Base-by-base conservation (phyloP, 2,329 filamentous ascomycete species). In the Verticillium klebahnii region DNA sequence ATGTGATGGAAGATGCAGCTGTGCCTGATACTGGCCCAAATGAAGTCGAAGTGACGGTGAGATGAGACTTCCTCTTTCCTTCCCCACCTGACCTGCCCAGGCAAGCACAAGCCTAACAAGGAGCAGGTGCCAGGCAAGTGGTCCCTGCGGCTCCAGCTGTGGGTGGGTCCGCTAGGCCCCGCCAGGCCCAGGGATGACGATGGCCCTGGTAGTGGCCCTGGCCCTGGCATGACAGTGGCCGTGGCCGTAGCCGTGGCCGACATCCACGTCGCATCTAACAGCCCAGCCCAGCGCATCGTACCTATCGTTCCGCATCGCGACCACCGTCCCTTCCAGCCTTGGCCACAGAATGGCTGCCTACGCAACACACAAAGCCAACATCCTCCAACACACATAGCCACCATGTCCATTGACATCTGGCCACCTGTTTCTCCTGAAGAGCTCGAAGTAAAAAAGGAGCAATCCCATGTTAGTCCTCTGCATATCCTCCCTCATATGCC, bases 391-490 rank as follows among this genome's bases (percentile, higher is more conserved):
- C 25, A 56, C 19, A 63, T 59, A 56, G 58, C 58, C 64, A 67
- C 64, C 66, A 87, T 87, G 84, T 85, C 84, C 64, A 73, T 86
- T 67, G 82, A 80, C 66, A 80, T 86, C 76, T 87, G 83, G 83
- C 84, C 84, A 72, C 77, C 77, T 67, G 72, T 86, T 61, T 73
- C 81, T 60, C 77, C 78, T 3, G 76, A 74, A 34, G 78, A 84
- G 68, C 80, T 85, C 73, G 78, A 80, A 75, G 69, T 73, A 69
- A 79, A 80, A 66, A 74, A 79, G 66, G 79, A 80, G 67, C 77
- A 79, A 65, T 78, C 80, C 60, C 80, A 82, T 74, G 84, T 86
- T 75, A 66, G 79, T 68, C 23, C 36, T 17, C 29, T 31, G 9
- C 9, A 11, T 11, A 37, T 11, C 32, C 25, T 17, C 8, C 15